Base-by-base conservation (phyloP, 129 eudicot species). In the Ambrosia trifida region DNA sequence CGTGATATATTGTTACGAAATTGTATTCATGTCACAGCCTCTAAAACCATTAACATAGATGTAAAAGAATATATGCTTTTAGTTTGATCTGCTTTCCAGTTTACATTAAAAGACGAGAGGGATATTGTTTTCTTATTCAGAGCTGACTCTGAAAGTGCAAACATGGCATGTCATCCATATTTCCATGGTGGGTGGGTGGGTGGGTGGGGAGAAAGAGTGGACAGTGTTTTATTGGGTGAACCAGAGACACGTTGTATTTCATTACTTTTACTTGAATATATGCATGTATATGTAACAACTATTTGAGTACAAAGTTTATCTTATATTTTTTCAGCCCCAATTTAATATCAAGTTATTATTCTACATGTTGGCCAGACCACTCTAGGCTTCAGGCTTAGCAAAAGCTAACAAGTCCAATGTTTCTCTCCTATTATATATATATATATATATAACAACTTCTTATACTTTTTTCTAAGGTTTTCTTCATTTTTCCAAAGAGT, bases 151-250 rank as follows among this genome's bases (percentile, higher is more conserved):
- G 60, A 63, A 83, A 75, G 84, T 75, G 80, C 32, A 73, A 82
- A 70, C 78, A 77, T 86, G 88, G 81, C 80, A 80, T 78, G 64
- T 82, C 77, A 78, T 79, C 81, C 72, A 71, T 24, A 24, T 24
- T 61, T 78, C 81, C 66, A 32, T 77, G 71, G 77, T 77, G 80
- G 78, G 66, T 65, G 72, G 66, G 67, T 75, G 74, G 70, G 79
- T 74, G 72, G 81, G 81, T 47, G 62, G 79, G 78, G 63, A 46
- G 72, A 57, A 67, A 45, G 52, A 33, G 75, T 61, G 76, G 66
- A 76, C 70, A 69, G 54, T 77, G 67, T 70, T 62, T 50, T 70
- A 78, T 78, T 70, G 81, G 81, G 72, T 70, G 72, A 78, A 52
- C 28, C 38, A 7, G 49, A 30, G 46, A 69, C 71, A 69, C 62